Percentiles rank a stretch among this genome's conserved stretches.
phyloP scores from a whole-genome alignment of 768 basidiomycete species.

The Russula virescens region DNA sequence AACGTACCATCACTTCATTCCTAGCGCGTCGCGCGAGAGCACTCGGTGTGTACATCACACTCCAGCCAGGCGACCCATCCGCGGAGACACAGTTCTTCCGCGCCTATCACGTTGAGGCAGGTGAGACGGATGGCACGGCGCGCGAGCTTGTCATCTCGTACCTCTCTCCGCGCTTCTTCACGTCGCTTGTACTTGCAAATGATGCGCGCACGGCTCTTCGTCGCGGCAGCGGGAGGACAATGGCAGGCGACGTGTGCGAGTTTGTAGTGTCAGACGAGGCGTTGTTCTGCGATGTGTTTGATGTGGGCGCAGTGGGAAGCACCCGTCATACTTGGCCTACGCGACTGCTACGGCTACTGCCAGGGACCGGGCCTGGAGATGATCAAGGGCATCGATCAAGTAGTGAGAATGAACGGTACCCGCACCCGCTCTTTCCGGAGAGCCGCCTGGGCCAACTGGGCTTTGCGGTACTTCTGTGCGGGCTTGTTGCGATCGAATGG shows the following conservation, averaged over 20 bases:
- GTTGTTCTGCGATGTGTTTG: slow-evolving; percentile 1
- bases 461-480: neutral
- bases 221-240: neutral
- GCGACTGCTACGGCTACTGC: neutral
- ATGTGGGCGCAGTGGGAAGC: neutral
- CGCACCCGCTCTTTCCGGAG: neutral
- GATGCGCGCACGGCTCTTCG: neutral
- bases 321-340: neutral
- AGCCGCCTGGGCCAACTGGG: neutral
- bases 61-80: slow-evolving; percentile 34
- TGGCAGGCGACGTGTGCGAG: neutral
- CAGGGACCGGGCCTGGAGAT: neutral
- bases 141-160: slow-evolving; percentile 33
- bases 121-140: neutral
- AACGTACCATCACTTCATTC: slow-evolving; percentile 21
- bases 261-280: slow-evolving; percentile 4
- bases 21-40: slow-evolving; percentile 39
- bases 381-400: neutral
- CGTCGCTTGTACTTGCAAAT: slow-evolving; percentile 15
- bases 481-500: neutral
- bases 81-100: neutral
- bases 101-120: neutral
- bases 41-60: slow-evolving; percentile 32
- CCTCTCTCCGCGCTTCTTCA: slow-evolving; percentile 44
- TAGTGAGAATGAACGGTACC: neutral